Evolutionary conservation across 2,329 filamentous ascomycete species (phyloP).

Genomic region (Fragosphaeria purpurea): DNA sequence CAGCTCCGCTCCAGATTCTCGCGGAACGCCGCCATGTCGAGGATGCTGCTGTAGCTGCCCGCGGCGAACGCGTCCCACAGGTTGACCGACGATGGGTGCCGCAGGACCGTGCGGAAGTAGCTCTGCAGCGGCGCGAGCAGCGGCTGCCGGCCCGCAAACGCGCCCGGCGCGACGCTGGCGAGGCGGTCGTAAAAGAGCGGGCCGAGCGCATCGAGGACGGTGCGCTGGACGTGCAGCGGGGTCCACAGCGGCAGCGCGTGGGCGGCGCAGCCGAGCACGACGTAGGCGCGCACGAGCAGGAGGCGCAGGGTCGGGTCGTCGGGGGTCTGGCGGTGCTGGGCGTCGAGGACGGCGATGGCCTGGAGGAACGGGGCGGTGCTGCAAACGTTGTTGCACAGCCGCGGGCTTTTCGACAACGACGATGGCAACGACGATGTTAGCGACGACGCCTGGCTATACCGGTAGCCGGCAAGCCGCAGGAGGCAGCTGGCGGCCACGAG

Average conservation of each 20-base stretch:
- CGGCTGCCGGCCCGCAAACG: constrained; percentile 26
- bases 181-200: constrained; percentile 47
- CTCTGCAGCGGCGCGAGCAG: constrained; percentile 32
- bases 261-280: constrained; percentile 39
- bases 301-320: constrained; percentile 38
- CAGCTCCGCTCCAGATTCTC: constrained; percentile 37
- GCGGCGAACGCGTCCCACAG: constrained; percentile 40
- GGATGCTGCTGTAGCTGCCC: constrained; percentile 40
- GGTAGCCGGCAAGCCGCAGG: constrained; percentile 21
- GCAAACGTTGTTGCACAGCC: constrained; percentile 1
- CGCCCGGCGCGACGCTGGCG: constrained; percentile 38
- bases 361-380: constrained; percentile 31
- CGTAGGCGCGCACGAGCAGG: constrained; percentile 40
- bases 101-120: constrained; percentile 36
- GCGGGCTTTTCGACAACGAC: too few species aligned
- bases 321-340: constrained; percentile 34
- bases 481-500: constrained; percentile 21
- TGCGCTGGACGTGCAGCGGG: constrained; percentile 44
- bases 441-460: constrained; percentile 6
- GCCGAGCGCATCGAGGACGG: constrained; percentile 46
- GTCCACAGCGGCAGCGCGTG: constrained; percentile 39
- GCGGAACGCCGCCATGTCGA: constrained; percentile 36
- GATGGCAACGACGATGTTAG: not conserved
- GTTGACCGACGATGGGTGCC: constrained; percentile 25
- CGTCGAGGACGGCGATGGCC: constrained; percentile 39